Evolutionary conservation across 2,329 filamentous ascomycete genomes (phyloP).

Genomic region (Ceratocystis cubensis): DNA sequence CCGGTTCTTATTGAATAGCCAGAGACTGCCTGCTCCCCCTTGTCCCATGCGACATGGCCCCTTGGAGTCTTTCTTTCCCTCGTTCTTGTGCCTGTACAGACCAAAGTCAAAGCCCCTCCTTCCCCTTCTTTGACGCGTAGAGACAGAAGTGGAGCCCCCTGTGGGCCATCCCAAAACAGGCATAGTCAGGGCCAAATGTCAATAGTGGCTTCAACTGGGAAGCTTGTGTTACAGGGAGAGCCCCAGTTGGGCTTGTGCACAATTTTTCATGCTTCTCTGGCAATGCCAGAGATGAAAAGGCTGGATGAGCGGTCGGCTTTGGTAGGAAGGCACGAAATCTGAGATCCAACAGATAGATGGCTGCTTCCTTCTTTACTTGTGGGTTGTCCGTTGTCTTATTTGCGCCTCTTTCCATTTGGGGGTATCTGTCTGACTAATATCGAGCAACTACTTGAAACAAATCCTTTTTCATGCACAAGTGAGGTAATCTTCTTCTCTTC

Average conservation of each 20-base stretch:
- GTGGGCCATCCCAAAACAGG: background rate
- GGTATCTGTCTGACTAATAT: background rate
- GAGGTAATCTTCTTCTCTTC: slow-evolving; percentile 1
- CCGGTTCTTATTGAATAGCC: background rate
- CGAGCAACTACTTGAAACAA: slow-evolving; percentile 1
- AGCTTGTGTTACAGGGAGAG: background rate
- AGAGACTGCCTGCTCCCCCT: background rate
- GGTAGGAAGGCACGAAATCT: background rate
- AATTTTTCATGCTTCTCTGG: background rate
- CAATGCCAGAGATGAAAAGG: background rate
- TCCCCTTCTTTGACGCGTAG: slow-evolving; percentile 7
- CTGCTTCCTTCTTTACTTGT: background rate
- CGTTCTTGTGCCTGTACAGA: background rate
- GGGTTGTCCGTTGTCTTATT: background rate
- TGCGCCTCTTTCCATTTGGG: background rate
- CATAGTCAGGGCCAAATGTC: slow-evolving; percentile 7
- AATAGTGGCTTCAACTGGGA: background rate
- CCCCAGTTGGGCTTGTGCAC: slow-evolving; percentile 5
- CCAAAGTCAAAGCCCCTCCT: slow-evolving; percentile 2
- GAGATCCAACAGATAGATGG: background rate
- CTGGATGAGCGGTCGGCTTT: background rate
- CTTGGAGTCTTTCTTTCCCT: background rate
- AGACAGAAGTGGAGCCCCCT: background rate
- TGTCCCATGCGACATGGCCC: background rate
- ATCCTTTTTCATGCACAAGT: background rate